A percentile compares a stretch with the other conserved stretches of the same genome.
Conservation (phyloP, 2,329 filamentous ascomycete species). For the Dendrostoma leiphaemia region DNA sequence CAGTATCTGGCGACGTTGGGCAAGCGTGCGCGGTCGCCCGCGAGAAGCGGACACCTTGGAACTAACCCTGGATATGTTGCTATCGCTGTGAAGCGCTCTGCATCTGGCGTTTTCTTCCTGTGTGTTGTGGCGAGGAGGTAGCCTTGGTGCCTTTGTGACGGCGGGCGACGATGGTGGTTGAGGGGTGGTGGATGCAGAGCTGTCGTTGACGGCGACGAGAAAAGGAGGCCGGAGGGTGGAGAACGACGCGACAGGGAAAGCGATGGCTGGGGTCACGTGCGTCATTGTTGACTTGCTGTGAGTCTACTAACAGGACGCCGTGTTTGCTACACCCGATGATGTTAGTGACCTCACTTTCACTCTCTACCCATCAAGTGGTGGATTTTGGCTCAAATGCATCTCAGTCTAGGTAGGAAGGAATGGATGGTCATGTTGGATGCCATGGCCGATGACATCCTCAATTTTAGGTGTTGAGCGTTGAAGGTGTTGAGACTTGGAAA, state of each 20-base stretch:
- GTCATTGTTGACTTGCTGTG: not conserved
- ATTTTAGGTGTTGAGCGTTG: too few species aligned
- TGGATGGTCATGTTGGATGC: too few species aligned
- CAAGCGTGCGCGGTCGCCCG: constrained; percentile 11
- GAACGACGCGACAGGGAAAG: not conserved
- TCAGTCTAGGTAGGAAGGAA: too few species aligned
- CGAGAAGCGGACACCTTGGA: constrained; percentile 9
- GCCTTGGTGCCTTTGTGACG: not conserved
- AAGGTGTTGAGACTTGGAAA: too few species aligned
- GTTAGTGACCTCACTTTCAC: too few species aligned
- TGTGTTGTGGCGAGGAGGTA: not conserved
- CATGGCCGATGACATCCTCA: too few species aligned
- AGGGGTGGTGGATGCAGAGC: not conserved
- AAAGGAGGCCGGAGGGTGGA: not conserved
- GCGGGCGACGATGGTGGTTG: not conserved
- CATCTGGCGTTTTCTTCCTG: constrained; percentile 18
- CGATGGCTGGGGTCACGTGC: not conserved
- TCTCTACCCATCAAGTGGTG: too few species aligned
- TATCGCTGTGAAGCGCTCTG: not conserved
- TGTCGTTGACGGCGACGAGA: not conserved
- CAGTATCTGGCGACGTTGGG: constrained; percentile 7
- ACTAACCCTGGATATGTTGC: constrained; percentile 6
- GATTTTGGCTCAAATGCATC: too few species aligned
- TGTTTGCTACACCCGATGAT: too few species aligned
- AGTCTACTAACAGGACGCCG: not conserved